Evolutionary conservation across 1,284 basidiomycete species (phyloP).

Genomic region (Ganoderma meredithae): DNA sequence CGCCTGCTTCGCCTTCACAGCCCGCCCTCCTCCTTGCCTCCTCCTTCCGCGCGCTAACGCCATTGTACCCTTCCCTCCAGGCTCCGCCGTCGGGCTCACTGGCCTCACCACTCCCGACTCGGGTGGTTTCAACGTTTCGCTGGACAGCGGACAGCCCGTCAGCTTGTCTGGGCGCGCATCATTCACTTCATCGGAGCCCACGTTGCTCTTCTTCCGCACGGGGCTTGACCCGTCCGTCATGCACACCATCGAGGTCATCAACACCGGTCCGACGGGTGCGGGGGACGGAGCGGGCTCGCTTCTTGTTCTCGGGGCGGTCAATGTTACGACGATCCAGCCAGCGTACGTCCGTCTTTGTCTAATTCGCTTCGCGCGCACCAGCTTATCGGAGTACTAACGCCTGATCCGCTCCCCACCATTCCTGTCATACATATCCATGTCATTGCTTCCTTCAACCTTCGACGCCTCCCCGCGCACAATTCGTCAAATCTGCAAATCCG

Average conservation of each 20-base stretch:
- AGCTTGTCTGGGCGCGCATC: conserved; percentile 58
- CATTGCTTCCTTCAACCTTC: conserved; percentile 35
- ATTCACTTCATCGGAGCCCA: conserved; percentile 54
- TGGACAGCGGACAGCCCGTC: conserved; percentile 56
- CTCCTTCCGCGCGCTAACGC: conserved; percentile 7
- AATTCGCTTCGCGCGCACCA: conserved; percentile 17
- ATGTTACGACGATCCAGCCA: conserved; percentile 48
- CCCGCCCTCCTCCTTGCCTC: conserved; percentile 4
- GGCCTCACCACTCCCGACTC: conserved; percentile 61
- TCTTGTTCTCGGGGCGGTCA: conserved; percentile 50
- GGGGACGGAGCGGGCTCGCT: conserved; percentile 48
- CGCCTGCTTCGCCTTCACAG: conserved; percentile 5
- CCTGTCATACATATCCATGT: not conserved
- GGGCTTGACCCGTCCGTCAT: conserved; percentile 57
- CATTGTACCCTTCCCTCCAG: conserved; percentile 42
- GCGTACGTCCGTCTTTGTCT: conserved; percentile 42
- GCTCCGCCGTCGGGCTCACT: conserved; percentile 62
- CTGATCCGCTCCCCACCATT: conserved; percentile 31
- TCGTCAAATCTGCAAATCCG: not conserved
- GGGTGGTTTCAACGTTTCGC: conserved; percentile 64
- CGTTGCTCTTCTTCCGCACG: conserved; percentile 66
- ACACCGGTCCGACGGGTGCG: conserved; percentile 47
- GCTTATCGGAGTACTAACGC: conserved; percentile 16
- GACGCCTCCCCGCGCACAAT: conserved; percentile 15
- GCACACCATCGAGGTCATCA: conserved; percentile 63